Evolutionary conservation across 768 basidiomycete genomes (phyloP).

Genomic region (Holtermannia corniformis): DNA sequence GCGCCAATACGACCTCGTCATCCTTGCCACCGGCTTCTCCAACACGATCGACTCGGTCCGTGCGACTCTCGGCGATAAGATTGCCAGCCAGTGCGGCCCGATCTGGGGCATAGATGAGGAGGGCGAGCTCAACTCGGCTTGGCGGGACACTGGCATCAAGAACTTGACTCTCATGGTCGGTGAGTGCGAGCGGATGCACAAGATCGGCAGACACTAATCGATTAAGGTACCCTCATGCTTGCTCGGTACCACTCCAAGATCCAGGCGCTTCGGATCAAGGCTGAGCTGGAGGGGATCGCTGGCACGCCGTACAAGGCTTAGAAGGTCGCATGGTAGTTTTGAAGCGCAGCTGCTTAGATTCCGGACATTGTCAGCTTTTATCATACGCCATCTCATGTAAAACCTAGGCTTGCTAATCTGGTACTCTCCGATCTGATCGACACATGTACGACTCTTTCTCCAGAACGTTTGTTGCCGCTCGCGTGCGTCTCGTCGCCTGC

Average conservation of each 20-base stretch:
- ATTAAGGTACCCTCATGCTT: conserved; percentile 7
- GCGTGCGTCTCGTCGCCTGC: too few species aligned
- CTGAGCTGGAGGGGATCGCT: conserved; percentile 12
- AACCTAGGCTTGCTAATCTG: too few species aligned
- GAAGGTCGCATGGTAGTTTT: too few species aligned
- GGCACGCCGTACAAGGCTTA: conserved; percentile 7
- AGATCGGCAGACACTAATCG: too few species aligned
- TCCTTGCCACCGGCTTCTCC: conserved; percentile 23
- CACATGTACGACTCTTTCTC: too few species aligned
- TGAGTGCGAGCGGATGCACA: too few species aligned
- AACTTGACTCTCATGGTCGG: conserved; percentile 22
- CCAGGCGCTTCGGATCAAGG: conserved; percentile 16
- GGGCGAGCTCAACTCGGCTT: conserved; percentile 18
- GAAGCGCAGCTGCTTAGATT: too few species aligned
- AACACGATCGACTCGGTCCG: conserved; percentile 22
- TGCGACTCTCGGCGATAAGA: conserved; percentile 12
- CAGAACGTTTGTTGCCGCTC: too few species aligned
- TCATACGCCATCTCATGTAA: too few species aligned
- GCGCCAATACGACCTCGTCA: conserved; percentile 18
- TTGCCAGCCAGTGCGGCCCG: conserved; percentile 10
- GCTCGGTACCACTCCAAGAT: conserved; percentile 18
- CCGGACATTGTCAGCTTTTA: too few species aligned
- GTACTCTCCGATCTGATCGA: too few species aligned
- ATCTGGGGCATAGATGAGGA: conserved; percentile 26
- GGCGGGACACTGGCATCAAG: conserved; percentile 8